Evolutionary conservation across 2,329 filamentous ascomycete genomes (phyloP).

Genomic region (Monosporascus sp.): DNA sequence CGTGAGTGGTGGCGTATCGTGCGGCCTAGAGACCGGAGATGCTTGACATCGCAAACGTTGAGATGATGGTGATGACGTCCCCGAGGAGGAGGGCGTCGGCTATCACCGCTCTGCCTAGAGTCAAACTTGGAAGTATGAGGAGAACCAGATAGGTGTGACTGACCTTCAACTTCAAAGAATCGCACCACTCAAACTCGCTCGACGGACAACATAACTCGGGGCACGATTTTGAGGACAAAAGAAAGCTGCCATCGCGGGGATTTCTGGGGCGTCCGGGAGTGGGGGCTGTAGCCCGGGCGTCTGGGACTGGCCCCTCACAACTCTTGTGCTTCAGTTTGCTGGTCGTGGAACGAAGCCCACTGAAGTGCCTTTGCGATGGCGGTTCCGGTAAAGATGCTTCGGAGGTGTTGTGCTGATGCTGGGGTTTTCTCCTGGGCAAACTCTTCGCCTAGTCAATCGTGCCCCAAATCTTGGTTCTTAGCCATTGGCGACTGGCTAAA

Average conservation of each 20-base stretch:
- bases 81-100: background rate
- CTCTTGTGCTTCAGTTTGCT: conserved; percentile 1
- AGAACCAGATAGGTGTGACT: too few relatives aligned
- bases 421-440: conserved; percentile 20
- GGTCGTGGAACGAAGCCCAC: conserved; percentile 2
- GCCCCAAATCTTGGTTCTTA: conserved; percentile 11
- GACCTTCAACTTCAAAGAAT: background rate
- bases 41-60: conserved; percentile 11
- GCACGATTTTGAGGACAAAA: conserved; percentile 17
- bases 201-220: conserved; percentile 20
- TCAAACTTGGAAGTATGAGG: too few relatives aligned
- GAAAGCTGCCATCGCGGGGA: conserved; percentile 3
- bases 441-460: conserved; percentile 22
- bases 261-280: background rate
- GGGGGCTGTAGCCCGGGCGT: background rate
- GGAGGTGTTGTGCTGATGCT: conserved; percentile 20
- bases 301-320: background rate
- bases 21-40: conserved; percentile 15
- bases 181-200: conserved; percentile 1
- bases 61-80: conserved; percentile 11
- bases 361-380: background rate
- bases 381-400: conserved; percentile 14
- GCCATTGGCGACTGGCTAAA: conserved; percentile 7
- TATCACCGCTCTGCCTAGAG: too few relatives aligned
- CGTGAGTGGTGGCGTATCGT: conserved; percentile 14